A percentile compares a stretch with the other conserved stretches of the same genome.
phyloP scores from a whole-genome alignment of 306 rosid genomes.

The Prunus persica region DNA sequence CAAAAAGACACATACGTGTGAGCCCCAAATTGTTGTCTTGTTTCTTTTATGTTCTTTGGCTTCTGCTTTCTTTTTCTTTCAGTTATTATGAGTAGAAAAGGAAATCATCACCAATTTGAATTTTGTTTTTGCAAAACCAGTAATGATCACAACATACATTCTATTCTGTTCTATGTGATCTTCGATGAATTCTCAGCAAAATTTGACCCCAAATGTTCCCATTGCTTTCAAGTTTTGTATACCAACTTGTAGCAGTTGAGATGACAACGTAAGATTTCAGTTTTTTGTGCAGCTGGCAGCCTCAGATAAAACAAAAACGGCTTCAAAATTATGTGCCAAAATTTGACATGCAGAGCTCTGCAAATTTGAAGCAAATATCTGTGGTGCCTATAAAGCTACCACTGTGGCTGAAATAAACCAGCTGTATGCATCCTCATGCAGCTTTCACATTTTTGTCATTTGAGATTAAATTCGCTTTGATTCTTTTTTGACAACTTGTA shows the following conservation, averaged over 20 bases:
- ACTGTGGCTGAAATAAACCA: too few species aligned
- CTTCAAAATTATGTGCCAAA: background rate
- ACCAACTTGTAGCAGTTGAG: conserved; percentile 2
- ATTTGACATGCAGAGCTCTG: too few species aligned
- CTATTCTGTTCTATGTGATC: background rate
- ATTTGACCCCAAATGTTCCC: background rate
- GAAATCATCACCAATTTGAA: background rate
- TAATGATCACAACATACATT: background rate
- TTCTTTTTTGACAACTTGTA: conserved; percentile 5
- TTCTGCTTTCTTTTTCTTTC: background rate
- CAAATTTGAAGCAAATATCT: too few species aligned
- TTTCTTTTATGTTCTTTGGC: background rate
- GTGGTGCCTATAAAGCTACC: background rate
- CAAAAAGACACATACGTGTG: background rate
- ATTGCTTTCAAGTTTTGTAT: background rate
- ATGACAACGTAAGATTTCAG: background rate
- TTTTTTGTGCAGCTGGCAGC: background rate
- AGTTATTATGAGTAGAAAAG: background rate
- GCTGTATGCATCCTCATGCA: background rate
- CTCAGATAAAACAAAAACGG: background rate
- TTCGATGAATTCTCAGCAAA: background rate
- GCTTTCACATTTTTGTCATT: conserved; percentile 1
- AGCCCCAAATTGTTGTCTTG: background rate
- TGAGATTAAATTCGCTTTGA: background rate
- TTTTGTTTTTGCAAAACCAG: background rate